phyloP scores from a whole-genome alignment of 257 asterid genomes.

The Fraxinus americana region DNA sequence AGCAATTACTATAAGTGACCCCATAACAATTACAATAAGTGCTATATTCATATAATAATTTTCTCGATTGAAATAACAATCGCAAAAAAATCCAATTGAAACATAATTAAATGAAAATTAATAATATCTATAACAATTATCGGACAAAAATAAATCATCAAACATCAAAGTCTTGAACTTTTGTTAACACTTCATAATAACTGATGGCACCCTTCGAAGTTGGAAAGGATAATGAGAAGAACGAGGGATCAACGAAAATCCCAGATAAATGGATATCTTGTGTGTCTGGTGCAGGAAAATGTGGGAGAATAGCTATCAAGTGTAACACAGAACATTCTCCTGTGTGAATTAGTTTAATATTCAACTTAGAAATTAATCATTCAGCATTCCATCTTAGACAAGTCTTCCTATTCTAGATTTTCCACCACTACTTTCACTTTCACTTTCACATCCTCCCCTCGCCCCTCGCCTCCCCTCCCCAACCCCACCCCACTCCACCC shows the following conservation, averaged over 20 bases:
- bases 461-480: too few species aligned
- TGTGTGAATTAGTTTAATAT: not conserved
- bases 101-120: too few species aligned
- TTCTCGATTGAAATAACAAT: too few species aligned
- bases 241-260: not conserved
- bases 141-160: too few species aligned
- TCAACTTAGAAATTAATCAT: not conserved
- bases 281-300: not conserved
- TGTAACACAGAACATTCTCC: not conserved
- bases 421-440: not conserved
- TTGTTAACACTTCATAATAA: not conserved
- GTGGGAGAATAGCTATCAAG: not conserved
- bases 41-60: too few species aligned
- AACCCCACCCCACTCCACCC: too few species aligned
- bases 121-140: too few species aligned
- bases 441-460: too few species aligned
- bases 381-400: not conserved
- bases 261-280: not conserved
- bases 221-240: not conserved
- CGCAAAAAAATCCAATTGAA: too few species aligned
- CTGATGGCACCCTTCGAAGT: slow-evolving; percentile 20
- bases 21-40: too few species aligned
- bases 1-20: too few species aligned
- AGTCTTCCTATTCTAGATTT: not conserved
- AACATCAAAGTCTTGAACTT: too few species aligned